Base-by-base conservation (phyloP, 345 rosid genomes). In the Salix koriyanagi region DNA sequence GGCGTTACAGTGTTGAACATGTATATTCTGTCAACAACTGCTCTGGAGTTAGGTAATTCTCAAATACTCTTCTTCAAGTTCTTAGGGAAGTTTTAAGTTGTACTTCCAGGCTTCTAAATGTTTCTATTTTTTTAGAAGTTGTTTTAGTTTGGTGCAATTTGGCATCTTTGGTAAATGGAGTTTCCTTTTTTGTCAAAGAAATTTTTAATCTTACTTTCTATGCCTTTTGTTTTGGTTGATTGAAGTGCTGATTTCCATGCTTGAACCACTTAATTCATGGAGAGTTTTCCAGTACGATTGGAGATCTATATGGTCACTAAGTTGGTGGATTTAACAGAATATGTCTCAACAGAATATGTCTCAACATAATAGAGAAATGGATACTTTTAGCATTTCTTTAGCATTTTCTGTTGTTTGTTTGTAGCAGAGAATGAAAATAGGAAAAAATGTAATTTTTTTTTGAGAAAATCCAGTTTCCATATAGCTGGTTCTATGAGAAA, bases 11-110 rank as follows among this genome's bases (percentile, higher is more conserved):
- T 41, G 62, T 36, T 54, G 70, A 77, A 77, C 81, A 50, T 84
- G 87, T 84, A 84, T 67, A 77, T 82, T 82, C 85, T 52, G 34
- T 74, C 82, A 73, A 56, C 83, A 34, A 39, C 67, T 79, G 80
- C 83, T 74, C 67, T 77, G 73, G 74, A 75, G 84, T 79, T 80
- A 80, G 87, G 85, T 82, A 85, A 74, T 76, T 83, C 54, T 70
- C 71, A 76, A 78, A 76, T 62, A 79, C 65, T 79, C 74, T 79
- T 58, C 67, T 79, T 60, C 68, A 80, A 44, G 73, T 69, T 75
- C 71, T 9, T 74, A 80, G 85, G 85, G 73, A 80, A 80, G 60
- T 64, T 80, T 80, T 61, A 85, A 73, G 75, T 54, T 80, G 82
- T 72, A 78, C 74, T 79, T 73, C 70, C 76, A 85, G 84, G 80